Percentiles rank a stretch among this genome's conserved stretches.
These are phyloP conservation scores for Globisporangium sylvaticum DNA, from an alignment of 352 stramenopile species.

Conservation along the genomic window DNA sequence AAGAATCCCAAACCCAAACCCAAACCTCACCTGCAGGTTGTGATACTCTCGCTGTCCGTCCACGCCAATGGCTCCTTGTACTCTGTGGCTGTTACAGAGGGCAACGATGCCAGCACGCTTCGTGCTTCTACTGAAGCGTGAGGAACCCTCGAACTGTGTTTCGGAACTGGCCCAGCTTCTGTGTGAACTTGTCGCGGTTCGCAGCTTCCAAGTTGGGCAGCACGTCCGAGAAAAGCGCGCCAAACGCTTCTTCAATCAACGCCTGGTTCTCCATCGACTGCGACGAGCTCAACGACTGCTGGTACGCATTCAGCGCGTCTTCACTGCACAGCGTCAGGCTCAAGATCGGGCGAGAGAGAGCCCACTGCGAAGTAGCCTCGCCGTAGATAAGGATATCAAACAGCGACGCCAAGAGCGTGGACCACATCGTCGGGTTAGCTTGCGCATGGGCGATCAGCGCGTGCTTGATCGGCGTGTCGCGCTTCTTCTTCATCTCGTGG, in stretches of 20 bases:
- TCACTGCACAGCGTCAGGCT: conserved; percentile 96
- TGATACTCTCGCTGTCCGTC: neutral
- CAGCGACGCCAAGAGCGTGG: conserved; percentile 82
- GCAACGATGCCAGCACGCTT: neutral
- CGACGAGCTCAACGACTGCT: conserved; percentile 92
- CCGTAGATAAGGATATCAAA: conserved; percentile 98
- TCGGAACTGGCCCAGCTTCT: conserved; percentile 96
- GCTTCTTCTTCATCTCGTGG: conserved; percentile 96
- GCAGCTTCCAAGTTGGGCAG: conserved; percentile 93
- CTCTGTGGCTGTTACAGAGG: neutral
- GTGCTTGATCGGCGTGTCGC: conserved; percentile 93
- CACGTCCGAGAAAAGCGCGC: conserved; percentile 94
- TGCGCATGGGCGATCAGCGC: conserved; percentile 90
- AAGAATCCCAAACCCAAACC: neutral
- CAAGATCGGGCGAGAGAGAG: conserved; percentile 96
- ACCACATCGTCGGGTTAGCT: conserved; percentile 92
- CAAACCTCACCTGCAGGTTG: conserved; percentile 1
- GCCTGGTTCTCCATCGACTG: conserved; percentile 92
- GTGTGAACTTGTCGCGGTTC: conserved; percentile 98
- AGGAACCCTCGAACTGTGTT: conserved; percentile 94
- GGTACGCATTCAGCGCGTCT: conserved; percentile 90
- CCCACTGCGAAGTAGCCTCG: conserved; percentile 96
- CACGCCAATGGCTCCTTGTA: neutral
- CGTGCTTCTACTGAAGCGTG: conserved; percentile 71
- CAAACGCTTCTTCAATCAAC: conserved; percentile 94